A percentile compares a stretch with the other conserved stretches of the same genome.
Conservation (phyloP, 768 basidiomycete genomes). For the Tricholoma terreum region DNA sequence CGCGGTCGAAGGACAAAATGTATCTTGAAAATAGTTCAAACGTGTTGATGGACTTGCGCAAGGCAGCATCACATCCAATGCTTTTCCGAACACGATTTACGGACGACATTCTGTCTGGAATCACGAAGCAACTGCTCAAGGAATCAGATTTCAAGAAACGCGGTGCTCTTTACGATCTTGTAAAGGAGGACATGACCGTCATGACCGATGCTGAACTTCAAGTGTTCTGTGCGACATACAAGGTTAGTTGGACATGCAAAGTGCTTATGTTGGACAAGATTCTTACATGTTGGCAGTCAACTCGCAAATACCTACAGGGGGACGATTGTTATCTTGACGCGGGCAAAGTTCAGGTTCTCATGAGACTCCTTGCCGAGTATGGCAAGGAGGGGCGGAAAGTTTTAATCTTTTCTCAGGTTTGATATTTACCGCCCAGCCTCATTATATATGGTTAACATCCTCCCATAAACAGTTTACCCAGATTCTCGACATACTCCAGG, state of each 20-base stretch:
- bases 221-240: slow-evolving; percentile 79
- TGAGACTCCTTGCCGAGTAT: slow-evolving; percentile 70
- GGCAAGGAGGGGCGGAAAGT: slow-evolving; percentile 70
- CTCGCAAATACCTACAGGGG: slow-evolving; percentile 69
- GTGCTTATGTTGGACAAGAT: not conserved
- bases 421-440: slow-evolving; percentile 11
- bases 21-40: slow-evolving; percentile 85
- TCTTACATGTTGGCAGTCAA: slow-evolving; percentile 43
- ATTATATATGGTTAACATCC: not conserved
- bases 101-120: slow-evolving; percentile 66
- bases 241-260: slow-evolving; percentile 45
- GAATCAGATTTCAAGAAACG: slow-evolving; percentile 90
- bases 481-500: slow-evolving; percentile 89
- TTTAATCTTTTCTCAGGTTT: slow-evolving; percentile 91
- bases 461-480: slow-evolving; percentile 74
- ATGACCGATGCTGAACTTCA: slow-evolving; percentile 99
- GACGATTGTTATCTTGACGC: slow-evolving; percentile 78
- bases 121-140: slow-evolving; percentile 82
- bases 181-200: slow-evolving; percentile 96
- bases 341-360: slow-evolving; percentile 78
- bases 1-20: slow-evolving; percentile 56
- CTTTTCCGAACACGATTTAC: slow-evolving; percentile 86
- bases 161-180: slow-evolving; percentile 73
- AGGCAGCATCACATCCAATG: slow-evolving; percentile 96
- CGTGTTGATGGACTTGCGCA: slow-evolving; percentile 95